These are phyloP conservation scores for Chondrostereum purpureum DNA, from an alignment of 1,284 basidiomycete genomes.

Conservation along the genomic window DNA sequence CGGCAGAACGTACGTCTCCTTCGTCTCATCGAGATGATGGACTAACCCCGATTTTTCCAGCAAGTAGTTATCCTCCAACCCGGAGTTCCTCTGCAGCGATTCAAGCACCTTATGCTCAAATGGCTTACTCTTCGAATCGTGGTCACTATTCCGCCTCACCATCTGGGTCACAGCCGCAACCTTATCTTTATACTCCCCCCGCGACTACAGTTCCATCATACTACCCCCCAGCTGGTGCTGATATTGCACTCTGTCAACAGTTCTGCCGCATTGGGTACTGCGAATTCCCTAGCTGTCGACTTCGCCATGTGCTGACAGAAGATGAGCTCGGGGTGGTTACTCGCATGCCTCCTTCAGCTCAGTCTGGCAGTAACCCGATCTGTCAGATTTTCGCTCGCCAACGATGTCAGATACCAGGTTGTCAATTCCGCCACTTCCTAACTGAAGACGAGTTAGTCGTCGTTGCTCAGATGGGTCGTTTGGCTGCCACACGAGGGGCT, in stretches of 20 bases:
- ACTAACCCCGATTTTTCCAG: no score
- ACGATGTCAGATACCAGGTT: background rate
- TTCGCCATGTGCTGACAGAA: background rate
- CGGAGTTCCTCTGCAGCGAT: no score
- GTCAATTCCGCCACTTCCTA: background rate
- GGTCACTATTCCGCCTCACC: no score
- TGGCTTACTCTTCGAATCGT: no score
- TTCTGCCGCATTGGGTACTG: background rate
- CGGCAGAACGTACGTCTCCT: no score
- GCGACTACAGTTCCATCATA: background rate
- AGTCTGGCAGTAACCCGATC: background rate
- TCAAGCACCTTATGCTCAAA: no score
- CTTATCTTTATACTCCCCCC: no score
- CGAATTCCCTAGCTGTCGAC: background rate
- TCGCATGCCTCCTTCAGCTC: no score
- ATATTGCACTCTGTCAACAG: background rate
- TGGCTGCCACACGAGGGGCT: background rate
- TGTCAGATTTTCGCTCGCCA: background rate
- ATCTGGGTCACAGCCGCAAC: no score
- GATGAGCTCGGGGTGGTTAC: background rate
- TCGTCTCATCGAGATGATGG: no score
- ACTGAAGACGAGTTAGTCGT: slow-evolving; percentile 1
- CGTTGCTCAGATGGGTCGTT: background rate
- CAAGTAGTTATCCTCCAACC: no score
- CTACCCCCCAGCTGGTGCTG: background rate